These are phyloP conservation scores for Pseudoturritis turrita DNA, from an alignment of 345 rosid species.

Conservation along the genomic window DNA sequence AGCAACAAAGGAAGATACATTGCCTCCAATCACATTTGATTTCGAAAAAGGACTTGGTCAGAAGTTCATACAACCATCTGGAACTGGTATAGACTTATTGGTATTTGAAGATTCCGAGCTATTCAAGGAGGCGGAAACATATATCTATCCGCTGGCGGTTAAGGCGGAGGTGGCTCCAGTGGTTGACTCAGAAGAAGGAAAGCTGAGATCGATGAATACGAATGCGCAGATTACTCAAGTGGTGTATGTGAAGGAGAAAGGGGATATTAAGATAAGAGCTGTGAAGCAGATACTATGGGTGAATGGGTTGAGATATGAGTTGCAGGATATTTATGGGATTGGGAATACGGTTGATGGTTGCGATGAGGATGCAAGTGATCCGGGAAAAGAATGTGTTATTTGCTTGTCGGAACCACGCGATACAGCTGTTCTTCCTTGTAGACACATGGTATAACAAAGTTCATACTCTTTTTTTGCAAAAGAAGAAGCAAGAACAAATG, in stretches of 20 bases:
- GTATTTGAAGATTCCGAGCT: slow-evolving; percentile 52
- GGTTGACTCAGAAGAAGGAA: slow-evolving; percentile 29
- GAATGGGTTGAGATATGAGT: slow-evolving; percentile 58
- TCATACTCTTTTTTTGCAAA: too few relatives aligned
- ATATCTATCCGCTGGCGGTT: slow-evolving; percentile 56
- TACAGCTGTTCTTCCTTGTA: slow-evolving; percentile 79
- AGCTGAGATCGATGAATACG: slow-evolving; percentile 32
- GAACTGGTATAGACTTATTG: slow-evolving; percentile 69
- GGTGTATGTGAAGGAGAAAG: slow-evolving; percentile 47
- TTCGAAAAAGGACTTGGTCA: slow-evolving; percentile 75
- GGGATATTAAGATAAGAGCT: slow-evolving; percentile 44
- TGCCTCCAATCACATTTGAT: slow-evolving; percentile 45
- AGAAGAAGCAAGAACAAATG: too few relatives aligned
- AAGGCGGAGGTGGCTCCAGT: slow-evolving; percentile 52
- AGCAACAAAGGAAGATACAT: slow-evolving; percentile 49
- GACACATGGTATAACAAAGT: slow-evolving; percentile 65
- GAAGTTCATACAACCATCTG: slow-evolving; percentile 66
- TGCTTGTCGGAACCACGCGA: slow-evolving; percentile 80
- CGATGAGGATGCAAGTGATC: slow-evolving; percentile 36
- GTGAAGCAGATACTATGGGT: slow-evolving; percentile 68
- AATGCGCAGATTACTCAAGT: slow-evolving; percentile 64
- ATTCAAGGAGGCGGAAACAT: slow-evolving; percentile 28
- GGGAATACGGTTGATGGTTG: slow-evolving; percentile 52
- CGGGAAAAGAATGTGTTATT: slow-evolving; percentile 75
- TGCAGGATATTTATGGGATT: slow-evolving; percentile 79